Conservation (phyloP, 2,329 filamentous ascomycete genomes). For the Trichoderma harzianum region DNA sequence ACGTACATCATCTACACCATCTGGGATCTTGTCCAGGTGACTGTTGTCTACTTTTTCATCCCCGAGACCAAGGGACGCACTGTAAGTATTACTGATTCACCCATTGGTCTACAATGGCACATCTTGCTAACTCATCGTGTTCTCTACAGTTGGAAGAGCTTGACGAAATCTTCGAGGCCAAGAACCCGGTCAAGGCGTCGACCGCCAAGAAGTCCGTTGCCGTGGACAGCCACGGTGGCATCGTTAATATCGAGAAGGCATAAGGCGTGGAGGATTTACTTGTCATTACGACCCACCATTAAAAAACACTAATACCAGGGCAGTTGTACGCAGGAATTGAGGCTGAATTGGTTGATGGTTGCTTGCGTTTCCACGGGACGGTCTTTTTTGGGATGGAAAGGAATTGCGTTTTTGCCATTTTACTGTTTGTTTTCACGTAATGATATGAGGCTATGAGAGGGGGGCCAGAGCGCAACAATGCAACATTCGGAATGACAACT, state of each 20-base stretch:
- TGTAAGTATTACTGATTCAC: conserved; percentile 20
- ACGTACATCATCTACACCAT: conserved; percentile 49
- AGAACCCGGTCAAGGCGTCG: conserved; percentile 44
- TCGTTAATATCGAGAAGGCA: conserved; percentile 30
- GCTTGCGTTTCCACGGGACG: neutral
- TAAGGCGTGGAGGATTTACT: neutral
- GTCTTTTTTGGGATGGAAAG: neutral
- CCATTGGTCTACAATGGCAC: neutral
- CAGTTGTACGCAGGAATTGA: neutral
- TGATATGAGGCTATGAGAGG: neutral
- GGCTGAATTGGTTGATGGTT: neutral
- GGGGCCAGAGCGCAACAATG: neutral
- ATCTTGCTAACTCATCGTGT: neutral
- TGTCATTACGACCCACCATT: neutral
- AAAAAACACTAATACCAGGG: neutral
- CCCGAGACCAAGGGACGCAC: conserved; percentile 42
- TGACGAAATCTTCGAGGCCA: conserved; percentile 46
- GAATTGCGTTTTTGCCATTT: neutral
- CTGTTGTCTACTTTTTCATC: conserved; percentile 27
- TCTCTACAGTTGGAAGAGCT: conserved; percentile 46
- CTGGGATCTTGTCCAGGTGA: conserved; percentile 37
- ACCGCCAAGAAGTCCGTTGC: conserved; percentile 40
- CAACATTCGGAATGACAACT: neutral
- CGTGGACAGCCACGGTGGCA: conserved; percentile 32
- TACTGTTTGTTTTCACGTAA: neutral